Conservation (phyloP, 306 rosid species). For the Medicago lupulina region DNA sequence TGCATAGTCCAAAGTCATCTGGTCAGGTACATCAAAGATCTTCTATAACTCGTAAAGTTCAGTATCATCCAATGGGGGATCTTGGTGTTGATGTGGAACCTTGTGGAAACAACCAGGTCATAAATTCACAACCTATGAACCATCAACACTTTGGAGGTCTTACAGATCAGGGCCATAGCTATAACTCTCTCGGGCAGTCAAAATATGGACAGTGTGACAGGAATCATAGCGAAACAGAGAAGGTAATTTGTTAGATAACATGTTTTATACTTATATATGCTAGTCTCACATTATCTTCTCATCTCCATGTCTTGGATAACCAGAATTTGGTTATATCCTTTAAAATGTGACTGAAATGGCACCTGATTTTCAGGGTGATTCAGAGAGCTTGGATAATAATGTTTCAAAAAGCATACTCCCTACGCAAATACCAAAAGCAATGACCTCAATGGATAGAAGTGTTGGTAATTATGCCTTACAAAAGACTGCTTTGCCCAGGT, state of each 20-base stretch:
- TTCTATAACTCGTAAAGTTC: conserved; percentile 69
- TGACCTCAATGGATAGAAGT: conserved; percentile 63
- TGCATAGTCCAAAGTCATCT: conserved; percentile 58
- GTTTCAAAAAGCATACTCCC: conserved; percentile 59
- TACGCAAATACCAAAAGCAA: conserved; percentile 57
- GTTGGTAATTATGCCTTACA: conserved; percentile 59
- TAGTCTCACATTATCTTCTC: conserved; percentile 33
- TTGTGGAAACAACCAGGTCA: conserved; percentile 57
- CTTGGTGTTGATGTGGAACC: conserved; percentile 62
- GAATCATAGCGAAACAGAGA: conserved; percentile 60
- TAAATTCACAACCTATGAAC: conserved; percentile 58
- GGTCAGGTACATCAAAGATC: conserved; percentile 64
- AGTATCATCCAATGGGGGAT: conserved; percentile 95
- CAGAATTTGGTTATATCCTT: conserved; percentile 35
- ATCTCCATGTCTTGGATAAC: conserved; percentile 22
- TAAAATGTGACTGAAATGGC: conserved; percentile 40
- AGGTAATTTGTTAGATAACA: conserved; percentile 58
- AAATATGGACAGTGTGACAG: conserved; percentile 56
- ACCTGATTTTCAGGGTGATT: conserved; percentile 62
- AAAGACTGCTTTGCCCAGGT: conserved; percentile 73
- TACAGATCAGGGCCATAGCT: conserved; percentile 59
- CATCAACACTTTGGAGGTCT: conserved; percentile 62
- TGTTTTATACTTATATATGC: conserved; percentile 30
- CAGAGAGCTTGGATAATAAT: conserved; percentile 58
- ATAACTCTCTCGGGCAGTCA: conserved; percentile 65